These are phyloP conservation scores for Nemophila menziesii DNA, from an alignment of 257 asterid species.

Conservation along the genomic window DNA sequence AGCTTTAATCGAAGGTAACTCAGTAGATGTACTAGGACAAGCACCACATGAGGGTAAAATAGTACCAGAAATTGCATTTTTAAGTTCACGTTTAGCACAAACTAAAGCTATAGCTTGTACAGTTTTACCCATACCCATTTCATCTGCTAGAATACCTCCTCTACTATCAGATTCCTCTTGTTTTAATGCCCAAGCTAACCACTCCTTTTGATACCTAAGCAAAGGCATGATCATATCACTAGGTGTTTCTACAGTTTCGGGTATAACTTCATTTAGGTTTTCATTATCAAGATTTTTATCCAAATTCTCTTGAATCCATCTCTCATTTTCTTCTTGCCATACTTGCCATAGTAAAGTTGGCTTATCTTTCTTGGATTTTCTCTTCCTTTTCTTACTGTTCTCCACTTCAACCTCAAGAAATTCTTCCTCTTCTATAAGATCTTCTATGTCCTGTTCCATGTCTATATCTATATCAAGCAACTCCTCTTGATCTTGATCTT, in stretches of 20 bases:
- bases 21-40: constrained; percentile 35
- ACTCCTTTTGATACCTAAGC: constrained; percentile 86
- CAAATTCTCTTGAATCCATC: constrained; percentile 59
- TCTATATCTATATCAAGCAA: background rate
- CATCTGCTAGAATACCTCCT: constrained; percentile 97
- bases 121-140: constrained; percentile 99
- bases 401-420: background rate
- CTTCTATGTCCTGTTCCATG: constrained; percentile 1
- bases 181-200: constrained; percentile 88
- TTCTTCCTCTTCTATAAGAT: too few species aligned
- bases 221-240: constrained; percentile 63
- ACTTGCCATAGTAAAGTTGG: constrained; percentile 70
- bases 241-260: constrained; percentile 59
- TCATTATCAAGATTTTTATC: constrained; percentile 30
- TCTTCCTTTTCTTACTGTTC: constrained; percentile 35
- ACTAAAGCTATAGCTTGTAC: constrained; percentile 93
- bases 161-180: constrained; percentile 70
- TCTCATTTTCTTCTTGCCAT: constrained; percentile 51
- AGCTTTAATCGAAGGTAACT: constrained; percentile 50
- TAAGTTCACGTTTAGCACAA: constrained; percentile 53
- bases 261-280: constrained; percentile 43
- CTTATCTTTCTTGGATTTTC: constrained; percentile 26
- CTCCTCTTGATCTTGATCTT: background rate
- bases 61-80: constrained; percentile 24
- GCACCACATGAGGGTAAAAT: constrained; percentile 26